Conservation (phyloP, 345 rosid species). For the Clarkia xantiana region DNA sequence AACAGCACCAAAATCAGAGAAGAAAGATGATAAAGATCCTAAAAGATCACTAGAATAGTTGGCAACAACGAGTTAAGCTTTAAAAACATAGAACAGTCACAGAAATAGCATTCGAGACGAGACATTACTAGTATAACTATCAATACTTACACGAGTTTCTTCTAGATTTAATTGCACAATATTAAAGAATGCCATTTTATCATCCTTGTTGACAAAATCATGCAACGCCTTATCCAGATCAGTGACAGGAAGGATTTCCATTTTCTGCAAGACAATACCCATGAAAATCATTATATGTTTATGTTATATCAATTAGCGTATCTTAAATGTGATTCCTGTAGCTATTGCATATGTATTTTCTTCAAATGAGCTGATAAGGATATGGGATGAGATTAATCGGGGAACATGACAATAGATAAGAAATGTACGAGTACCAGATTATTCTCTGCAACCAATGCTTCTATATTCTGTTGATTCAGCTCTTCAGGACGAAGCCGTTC, state of each 20-base stretch:
- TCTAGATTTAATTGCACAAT: conserved; percentile 78
- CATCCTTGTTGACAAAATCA: conserved; percentile 94
- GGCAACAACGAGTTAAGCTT: background rate
- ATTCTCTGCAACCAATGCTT: conserved; percentile 94
- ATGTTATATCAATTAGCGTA: background rate
- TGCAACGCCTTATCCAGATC: conserved; percentile 92
- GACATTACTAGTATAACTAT: background rate
- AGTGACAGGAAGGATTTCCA: conserved; percentile 95
- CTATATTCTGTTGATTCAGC: conserved; percentile 92
- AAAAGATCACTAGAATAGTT: background rate
- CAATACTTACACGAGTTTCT: conserved; percentile 78
- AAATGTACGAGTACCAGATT: conserved; percentile 45
- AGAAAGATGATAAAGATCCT: background rate
- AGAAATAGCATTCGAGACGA: background rate
- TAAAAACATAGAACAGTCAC: background rate
- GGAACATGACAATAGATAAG: no score
- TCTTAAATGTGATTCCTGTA: no score
- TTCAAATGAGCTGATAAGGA: no score
- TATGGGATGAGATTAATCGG: background rate
- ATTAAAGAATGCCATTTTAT: conserved; percentile 76
- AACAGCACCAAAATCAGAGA: no score
- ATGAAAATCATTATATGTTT: background rate
- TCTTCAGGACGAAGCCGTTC: conserved; percentile 96
- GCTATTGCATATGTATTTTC: no score
- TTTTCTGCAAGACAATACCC: conserved; percentile 44